phyloP scores from a whole-genome alignment of 345 rosid genomes.

The Gossypium rotundifolium region DNA sequence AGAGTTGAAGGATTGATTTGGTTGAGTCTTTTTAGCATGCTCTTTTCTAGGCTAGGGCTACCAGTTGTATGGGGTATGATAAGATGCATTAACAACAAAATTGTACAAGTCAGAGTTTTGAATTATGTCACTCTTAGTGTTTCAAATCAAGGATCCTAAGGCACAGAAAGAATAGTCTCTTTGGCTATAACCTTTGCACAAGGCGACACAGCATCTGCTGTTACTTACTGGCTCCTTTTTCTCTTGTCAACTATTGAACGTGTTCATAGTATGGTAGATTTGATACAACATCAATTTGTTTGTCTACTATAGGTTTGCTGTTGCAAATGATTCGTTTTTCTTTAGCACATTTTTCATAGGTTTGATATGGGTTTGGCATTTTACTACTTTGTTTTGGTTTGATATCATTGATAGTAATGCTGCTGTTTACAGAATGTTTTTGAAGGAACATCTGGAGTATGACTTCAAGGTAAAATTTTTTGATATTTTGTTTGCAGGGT shows the following conservation, averaged over 20 bases:
- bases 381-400: neutral
- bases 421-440: neutral
- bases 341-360: neutral
- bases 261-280: neutral
- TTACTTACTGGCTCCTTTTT: neutral
- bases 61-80: neutral
- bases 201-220: neutral
- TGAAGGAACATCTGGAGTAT: neutral
- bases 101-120: neutral
- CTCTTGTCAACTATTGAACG: neutral
- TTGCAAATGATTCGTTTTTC: neutral
- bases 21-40: neutral
- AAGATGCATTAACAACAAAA: neutral
- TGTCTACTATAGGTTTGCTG: neutral
- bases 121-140: neutral
- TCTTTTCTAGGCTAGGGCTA: neutral
- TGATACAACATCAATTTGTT: neutral
- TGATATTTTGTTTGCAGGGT: slow-evolving; percentile 45
- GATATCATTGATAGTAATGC: neutral
- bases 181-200: neutral
- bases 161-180: neutral
- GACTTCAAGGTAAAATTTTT: neutral
- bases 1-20: neutral
- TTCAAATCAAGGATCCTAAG: neutral
- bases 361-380: neutral